These are phyloP conservation scores for Dictyostelium intermedium DNA, from an alignment of 78 protist genomes.

Conservation along the genomic window DNA sequence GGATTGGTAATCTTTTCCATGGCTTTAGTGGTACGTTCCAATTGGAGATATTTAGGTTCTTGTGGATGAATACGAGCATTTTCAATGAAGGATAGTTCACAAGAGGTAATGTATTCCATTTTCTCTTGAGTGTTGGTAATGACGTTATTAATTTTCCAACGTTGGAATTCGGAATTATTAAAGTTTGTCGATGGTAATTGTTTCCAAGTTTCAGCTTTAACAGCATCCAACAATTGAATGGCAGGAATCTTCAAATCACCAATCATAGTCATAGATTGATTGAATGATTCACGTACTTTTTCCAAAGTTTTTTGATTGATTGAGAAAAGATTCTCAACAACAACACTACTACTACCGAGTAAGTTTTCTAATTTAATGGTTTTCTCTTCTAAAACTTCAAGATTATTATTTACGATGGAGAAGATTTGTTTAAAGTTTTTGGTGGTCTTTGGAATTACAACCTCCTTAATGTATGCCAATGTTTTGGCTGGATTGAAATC, in stretches of 20 bases:
- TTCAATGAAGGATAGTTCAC: neutral
- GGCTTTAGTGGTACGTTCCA: neutral
- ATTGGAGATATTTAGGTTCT: neutral
- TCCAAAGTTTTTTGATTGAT: slow-evolving; percentile 63
- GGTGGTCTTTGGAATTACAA: slow-evolving; percentile 25
- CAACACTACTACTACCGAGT: slow-evolving; percentile 25
- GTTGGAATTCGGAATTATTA: neutral
- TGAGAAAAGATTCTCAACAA: slow-evolving; percentile 57
- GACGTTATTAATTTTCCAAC: slow-evolving; percentile 55
- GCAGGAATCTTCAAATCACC: slow-evolving; percentile 37
- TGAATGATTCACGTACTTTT: slow-evolving; percentile 22
- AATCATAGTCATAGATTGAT: neutral
- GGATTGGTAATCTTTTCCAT: neutral
- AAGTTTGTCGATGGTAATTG: slow-evolving; percentile 33
- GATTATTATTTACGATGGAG: neutral
- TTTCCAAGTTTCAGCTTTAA: slow-evolving; percentile 33
- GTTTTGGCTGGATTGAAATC: neutral
- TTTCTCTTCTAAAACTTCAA: neutral
- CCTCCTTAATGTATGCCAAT: slow-evolving; percentile 9
- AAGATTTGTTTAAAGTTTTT: neutral
- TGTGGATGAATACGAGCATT: neutral
- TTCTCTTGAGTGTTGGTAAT: neutral
- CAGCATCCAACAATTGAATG: neutral
- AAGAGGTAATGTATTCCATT: neutral
- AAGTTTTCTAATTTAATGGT: slow-evolving; percentile 4